phyloP scores from a whole-genome alignment of 2,329 filamentous ascomycete species.

The Talaromyces sp. region DNA sequence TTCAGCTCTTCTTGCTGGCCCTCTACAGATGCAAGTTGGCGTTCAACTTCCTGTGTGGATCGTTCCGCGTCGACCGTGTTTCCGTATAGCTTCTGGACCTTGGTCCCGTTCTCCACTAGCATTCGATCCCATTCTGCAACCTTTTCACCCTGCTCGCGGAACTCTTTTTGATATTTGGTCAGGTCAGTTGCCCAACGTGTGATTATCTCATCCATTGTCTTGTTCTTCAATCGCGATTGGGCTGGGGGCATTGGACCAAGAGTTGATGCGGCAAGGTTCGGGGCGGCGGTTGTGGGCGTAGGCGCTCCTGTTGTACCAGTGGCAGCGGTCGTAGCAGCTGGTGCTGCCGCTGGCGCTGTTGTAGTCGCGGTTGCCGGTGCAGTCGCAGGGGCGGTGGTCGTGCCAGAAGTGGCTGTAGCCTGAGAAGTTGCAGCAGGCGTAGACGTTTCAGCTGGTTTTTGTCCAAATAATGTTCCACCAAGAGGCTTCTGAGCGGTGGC shows the following conservation, averaged over 20 bases:
- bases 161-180: constrained; percentile 94
- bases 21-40: constrained; percentile 82
- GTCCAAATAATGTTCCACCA: constrained; percentile 7
- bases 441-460: constrained; percentile 10
- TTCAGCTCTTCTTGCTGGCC: constrained; percentile 88
- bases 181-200: constrained; percentile 94
- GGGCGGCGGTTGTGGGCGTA: constrained; percentile 21
- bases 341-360: constrained; percentile 23
- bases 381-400: constrained; percentile 24
- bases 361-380: constrained; percentile 23
- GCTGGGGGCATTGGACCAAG: constrained; percentile 71
- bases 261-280: constrained; percentile 63
- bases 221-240: constrained; percentile 89
- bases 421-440: constrained; percentile 23
- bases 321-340: constrained; percentile 24
- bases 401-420: constrained; percentile 16
- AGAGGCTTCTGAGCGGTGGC: constrained; percentile 16
- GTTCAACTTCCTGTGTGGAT: constrained; percentile 87
- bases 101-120: constrained; percentile 88
- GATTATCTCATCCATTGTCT: constrained; percentile 98
- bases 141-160: constrained; percentile 80
- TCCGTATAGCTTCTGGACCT: constrained; percentile 87
- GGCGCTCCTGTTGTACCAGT: constrained; percentile 23
- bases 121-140: constrained; percentile 88
- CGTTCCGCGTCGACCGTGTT: constrained; percentile 91